Evolutionary conservation across 208 protist genomes (phyloP), one percentile per base, ranked within the genome.

Genomic region (Blastocrithidia nonstop): DNA sequence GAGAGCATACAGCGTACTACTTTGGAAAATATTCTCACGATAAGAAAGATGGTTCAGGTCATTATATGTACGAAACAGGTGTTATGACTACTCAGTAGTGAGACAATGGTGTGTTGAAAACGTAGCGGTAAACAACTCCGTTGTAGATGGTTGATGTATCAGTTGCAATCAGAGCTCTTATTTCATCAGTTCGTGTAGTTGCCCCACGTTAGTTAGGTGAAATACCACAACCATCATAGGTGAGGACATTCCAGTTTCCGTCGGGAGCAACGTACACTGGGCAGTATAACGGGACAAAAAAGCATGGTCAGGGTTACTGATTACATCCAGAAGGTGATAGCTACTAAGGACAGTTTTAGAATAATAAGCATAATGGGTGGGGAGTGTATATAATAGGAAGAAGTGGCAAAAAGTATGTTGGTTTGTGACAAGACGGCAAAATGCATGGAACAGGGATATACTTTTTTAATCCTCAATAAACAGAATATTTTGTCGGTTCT

Each of bases 361-460:
- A 64, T 53, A 93, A 93, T 52, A 73, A 78, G 46, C 83, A 93
- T 69, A 65, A 64, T 35, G 83, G 83, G n/a, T 93, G 83, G 83
- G 83, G 83, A 6, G 79, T 93, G 13, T 93, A 93, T 53, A 69
- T 76, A 28, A 84, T 84, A 51, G 83, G 83, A 4, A 61, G 73
- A 28, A 88, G 69, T 45, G 79, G 83, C 20, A 93, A 93, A 53
- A 79, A 78, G 43, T 93, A 78, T 43, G 79, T 89, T 1, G 83
- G 83, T 8, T 62, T 81, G 50, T 93, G 83, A 79, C 39, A 57
- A 15, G 68, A 87, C 24, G 83, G 78, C 22, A 87, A 86, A 45
- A 93, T 93, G 83, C 71, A 89, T 50, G 83, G 83, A 31, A 65
- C 80, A 16, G 83, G 83, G 6, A 69, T 93, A 15, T 93, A 93